Evolutionary conservation across 148 eudicot genomes (phyloP), one percentile per base, ranked within the genome.

Genomic region (Fallopia convolvulus): DNA sequence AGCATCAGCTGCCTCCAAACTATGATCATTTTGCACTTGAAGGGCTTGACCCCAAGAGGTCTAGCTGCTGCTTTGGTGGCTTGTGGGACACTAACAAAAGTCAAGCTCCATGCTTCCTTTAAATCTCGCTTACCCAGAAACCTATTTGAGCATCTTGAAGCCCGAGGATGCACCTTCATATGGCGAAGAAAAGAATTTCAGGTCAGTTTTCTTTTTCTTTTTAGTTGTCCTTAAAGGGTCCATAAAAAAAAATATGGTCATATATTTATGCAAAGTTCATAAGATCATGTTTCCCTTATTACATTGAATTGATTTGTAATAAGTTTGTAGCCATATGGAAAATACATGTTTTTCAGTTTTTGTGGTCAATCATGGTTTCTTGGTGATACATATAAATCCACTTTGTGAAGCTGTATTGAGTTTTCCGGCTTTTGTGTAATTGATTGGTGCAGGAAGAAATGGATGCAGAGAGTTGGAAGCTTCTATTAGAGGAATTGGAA

Each of bases 381-480:
- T 50, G 56, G 6, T 50, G 18, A 50, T 3, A 14, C 6, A 14
- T 14, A 14, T 50, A 50, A 50, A 50, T 13, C 18, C 56, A 50
- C 5, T 50, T 50, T 50, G 40, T 30, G 70, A 30, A 30, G 40
- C 15, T 63, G 70, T 65, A 30, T 32, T 63, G 40, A 63, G 6
- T 63, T 12, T 12, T 4, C 21, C 50, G 4, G 17, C 33, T 65
- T 21, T 58, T 83, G 60, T 72, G 47, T 6, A 36, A 50, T 78
- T 78, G 53, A 50, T 63, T 70, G 74, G 46, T 68, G 77, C 89
- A 93, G 97, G 92, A 93, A 77, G 97, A 94, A 74, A 77, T 92
- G 71, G 98, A 85, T 77, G 90, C 97, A 46, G 91, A 82, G 77
- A 87, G 89, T 70, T 94, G 97, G 97, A 92, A 94, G 80, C 76